Base-by-base conservation (phyloP, 768 basidiomycete species). In the Krasilnikovozyma curviuscula region DNA sequence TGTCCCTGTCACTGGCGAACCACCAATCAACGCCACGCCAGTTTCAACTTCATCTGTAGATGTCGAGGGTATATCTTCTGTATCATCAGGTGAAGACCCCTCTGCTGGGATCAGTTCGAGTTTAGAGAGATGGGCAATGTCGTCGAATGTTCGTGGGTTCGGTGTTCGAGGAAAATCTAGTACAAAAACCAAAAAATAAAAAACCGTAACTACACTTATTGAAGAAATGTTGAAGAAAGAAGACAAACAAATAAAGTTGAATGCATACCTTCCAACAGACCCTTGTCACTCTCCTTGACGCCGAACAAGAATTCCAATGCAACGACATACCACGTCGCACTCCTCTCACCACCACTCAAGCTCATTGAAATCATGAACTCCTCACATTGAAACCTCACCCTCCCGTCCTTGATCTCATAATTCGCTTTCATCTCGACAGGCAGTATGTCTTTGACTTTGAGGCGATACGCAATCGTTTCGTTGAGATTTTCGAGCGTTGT, bases 281-380 rank as follows among this genome's bases (percentile, higher is more conserved):
- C 40, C 48, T 49, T 62, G 44, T 29, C 42, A 35, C 25, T 51
- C 5, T 44, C 50, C 57, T 79, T 77, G 0, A 80, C 78, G 49
- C 74, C 67, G 19, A 82, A 77, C 54, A 84, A 79, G 63, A 88
- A 88, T 35, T 52, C 50, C 38, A 66, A 23, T 10, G 53, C 55
- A 10, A 66, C 50, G 6, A 64, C 48, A 44, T 58, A 64, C 86
- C 86, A 93, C 1, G 52, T 83, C 81, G 39, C 72, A 68, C 52
- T 68, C 66, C 51, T 75, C 71, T 18, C 74, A 3, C 32, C 40
- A 13, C n/a, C n/a, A n/a, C n/a, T n/a, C n/a, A n/a, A n/a, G n/a
- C n/a, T n/a, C n/a, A n/a, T n/a, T n/a, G n/a, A n/a, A n/a, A n/a
- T n/a, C n/a, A n/a, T n/a, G n/a, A n/a, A n/a, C n/a, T n/a, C n/a